Evolutionary conservation across 208 protist genomes (phyloP).

Genomic region (Phytomonas sp.): DNA sequence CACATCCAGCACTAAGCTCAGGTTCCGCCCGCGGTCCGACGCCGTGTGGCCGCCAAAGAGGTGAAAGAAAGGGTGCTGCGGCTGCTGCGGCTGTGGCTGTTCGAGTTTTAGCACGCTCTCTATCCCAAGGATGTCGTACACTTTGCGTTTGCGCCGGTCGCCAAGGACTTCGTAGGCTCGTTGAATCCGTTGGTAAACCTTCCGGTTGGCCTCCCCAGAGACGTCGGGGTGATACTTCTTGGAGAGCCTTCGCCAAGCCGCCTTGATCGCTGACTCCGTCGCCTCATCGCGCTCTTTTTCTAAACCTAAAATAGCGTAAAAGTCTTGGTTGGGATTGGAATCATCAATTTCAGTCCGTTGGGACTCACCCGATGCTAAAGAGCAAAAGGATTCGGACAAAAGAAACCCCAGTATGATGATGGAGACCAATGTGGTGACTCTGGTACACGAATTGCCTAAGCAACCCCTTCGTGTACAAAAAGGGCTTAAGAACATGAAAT

Average conservation of each 20-base stretch:
- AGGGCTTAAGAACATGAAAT: background rate
- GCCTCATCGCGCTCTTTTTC: constrained; percentile 45
- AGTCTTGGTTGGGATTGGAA: constrained; percentile 31
- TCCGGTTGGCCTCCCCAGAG: constrained; percentile 25
- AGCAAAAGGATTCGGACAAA: background rate
- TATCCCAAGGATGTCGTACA: constrained; percentile 89
- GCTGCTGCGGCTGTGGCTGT: constrained; percentile 25
- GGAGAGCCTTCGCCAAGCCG: constrained; percentile 65
- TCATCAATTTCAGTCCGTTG: background rate
- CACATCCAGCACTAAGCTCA: constrained; percentile 53
- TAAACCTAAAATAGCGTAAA: constrained; percentile 68
- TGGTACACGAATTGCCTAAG: background rate
- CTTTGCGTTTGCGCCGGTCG: constrained; percentile 81
- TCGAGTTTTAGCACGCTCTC: constrained; percentile 77
- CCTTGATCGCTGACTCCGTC: constrained; percentile 76
- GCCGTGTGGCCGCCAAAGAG: constrained; percentile 28
- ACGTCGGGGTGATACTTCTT: constrained; percentile 82
- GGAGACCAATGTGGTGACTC: background rate
- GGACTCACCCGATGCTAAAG: background rate
- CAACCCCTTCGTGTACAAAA: background rate
- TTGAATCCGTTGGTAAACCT: constrained; percentile 71
- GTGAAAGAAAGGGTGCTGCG: constrained; percentile 22
- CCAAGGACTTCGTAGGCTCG: constrained; percentile 88
- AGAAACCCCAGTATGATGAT: background rate
- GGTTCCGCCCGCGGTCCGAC: constrained; percentile 35